Conservation (phyloP, 176 grass and related monocot genomes). For the Tillandsia fasciculata region DNA sequence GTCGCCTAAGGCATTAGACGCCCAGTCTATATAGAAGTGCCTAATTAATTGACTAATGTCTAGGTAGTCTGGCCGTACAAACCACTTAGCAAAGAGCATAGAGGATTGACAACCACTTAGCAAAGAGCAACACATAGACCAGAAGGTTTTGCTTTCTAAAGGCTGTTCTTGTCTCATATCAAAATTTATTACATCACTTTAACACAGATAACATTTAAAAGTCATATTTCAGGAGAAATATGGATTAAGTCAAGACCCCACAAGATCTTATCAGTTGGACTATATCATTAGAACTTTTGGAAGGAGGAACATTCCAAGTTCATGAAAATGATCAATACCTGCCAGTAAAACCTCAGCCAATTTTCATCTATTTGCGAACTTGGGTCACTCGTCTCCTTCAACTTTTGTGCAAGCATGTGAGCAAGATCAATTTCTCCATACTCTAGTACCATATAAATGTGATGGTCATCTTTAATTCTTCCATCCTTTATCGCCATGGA, state of each 20-base stretch:
- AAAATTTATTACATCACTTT: neutral
- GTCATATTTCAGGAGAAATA: neutral
- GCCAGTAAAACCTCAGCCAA: constrained; percentile 97
- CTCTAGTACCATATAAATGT: constrained; percentile 94
- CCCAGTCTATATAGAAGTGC: no score
- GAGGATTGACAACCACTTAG: neutral
- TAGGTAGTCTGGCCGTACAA: no score
- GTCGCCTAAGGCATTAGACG: constrained; percentile 1
- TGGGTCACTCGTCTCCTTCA: constrained; percentile 45
- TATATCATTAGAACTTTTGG: neutral
- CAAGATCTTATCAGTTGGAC: neutral
- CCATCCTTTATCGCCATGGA: constrained; percentile 44
- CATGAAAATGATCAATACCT: constrained; percentile 47
- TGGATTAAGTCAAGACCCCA: neutral
- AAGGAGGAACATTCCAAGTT: neutral
- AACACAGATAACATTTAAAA: neutral
- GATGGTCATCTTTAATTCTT: constrained; percentile 73
- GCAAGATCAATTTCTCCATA: constrained; percentile 96
- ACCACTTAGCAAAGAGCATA: no score
- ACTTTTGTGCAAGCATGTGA: constrained; percentile 85
- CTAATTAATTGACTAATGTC: no score
- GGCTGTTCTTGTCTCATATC: neutral
- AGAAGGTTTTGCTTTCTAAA: neutral
- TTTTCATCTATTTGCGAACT: constrained; percentile 75
- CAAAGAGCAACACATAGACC: neutral